Base-by-base conservation (phyloP, 169 alveolate species). In the Plasmodium vinckei region DNA sequence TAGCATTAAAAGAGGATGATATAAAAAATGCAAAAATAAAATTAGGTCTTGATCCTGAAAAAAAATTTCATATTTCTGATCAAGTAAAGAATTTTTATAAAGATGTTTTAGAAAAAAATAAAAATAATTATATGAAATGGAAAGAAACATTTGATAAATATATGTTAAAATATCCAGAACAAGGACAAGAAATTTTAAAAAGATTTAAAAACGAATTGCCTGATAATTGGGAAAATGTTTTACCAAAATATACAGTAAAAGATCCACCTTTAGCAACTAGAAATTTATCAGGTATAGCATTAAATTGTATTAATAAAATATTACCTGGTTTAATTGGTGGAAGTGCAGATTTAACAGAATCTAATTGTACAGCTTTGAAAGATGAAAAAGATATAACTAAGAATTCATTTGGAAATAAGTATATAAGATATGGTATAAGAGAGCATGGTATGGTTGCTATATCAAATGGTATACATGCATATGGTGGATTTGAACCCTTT, bases 381-480 rank as follows among this genome's bases (percentile, higher is more conserved):
- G 84, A 47, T 61, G 87, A 61, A 61, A 73, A 72, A 39, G 91
- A 87, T 42, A 67, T 91, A 23, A 59, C 39, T 10, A 54, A 21
- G 39, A 70, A 60, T 51, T 73, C 87, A 19, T 51, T 39, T 63
- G 88, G 53, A 60, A 72, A 90, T 79, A 77, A 86, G 27, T 86
- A 84, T 64, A 79, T 90, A 23, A 60, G 88, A 46, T 94, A 87
- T 64, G 97, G 97, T 19, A 93, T 94, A 59, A 92, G 97, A 19
- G 97, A 94, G 72, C 95, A 92, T 82, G 97, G 94, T 44, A 94
- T 94, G 97, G 93, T 92, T 1, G 97, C 97, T 25, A 87, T 94
- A 21, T 64, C 91, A 75, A 94, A 94, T 72, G 97, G 95, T 33
- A 25, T 94, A 69, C 84, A 72, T 64, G 92, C 91, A 17, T 92